A percentile compares a stretch with the other conserved stretches of the same genome.
Evolutionary conservation across 352 stramenopile species (phyloP).

Genomic region (Globisporangium alternatum): DNA sequence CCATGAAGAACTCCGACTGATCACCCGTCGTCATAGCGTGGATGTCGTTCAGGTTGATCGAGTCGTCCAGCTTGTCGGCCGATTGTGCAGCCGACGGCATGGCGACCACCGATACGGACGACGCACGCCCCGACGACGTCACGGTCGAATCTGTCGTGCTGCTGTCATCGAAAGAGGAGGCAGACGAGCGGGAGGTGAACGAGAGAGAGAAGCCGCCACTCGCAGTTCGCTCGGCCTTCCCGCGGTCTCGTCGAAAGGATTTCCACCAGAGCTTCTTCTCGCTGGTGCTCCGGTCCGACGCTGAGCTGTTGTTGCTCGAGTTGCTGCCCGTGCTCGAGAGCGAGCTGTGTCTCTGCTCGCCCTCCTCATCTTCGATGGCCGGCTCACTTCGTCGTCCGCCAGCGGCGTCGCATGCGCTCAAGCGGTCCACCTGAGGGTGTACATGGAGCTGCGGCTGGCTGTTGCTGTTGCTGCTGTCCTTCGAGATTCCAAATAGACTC

Average conservation of each 20-base stretch:
- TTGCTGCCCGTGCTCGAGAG: conserved; percentile 16
- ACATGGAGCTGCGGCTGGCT: conserved; percentile 44
- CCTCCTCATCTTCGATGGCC: conserved; percentile 18
- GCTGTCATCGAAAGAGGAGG: conserved; percentile 21
- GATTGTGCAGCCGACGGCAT: conserved; percentile 13
- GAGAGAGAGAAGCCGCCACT: conserved; percentile 63
- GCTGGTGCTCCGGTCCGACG: conserved; percentile 38
- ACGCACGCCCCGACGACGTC: conserved; percentile 9
- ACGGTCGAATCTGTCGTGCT: conserved; percentile 6
- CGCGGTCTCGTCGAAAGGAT: conserved; percentile 54
- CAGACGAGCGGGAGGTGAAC: conserved; percentile 33
- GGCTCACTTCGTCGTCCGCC: conserved; percentile 27
- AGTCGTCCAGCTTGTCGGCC: conserved; percentile 50
- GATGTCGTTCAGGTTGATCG: conserved; percentile 61
- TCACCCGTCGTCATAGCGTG: conserved; percentile 41
- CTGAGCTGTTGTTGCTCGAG: conserved; percentile 30
- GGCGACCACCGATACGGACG: conserved; percentile 14
- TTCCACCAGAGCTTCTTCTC: conserved; percentile 77
- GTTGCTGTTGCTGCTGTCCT: conserved; percentile 29
- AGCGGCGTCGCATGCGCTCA: conserved; percentile 23
- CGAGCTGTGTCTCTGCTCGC: conserved; percentile 13
- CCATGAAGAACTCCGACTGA: conserved; percentile 54
- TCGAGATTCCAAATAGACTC: conserved; percentile 52
- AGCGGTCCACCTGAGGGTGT: conserved; percentile 31
- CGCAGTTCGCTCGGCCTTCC: conserved; percentile 58